Percentiles rank a stretch among this genome's conserved stretches.
These are phyloP conservation scores for Cordyceps tenuipes DNA, from an alignment of 2,329 filamentous ascomycete genomes.

Conservation along the genomic window DNA sequence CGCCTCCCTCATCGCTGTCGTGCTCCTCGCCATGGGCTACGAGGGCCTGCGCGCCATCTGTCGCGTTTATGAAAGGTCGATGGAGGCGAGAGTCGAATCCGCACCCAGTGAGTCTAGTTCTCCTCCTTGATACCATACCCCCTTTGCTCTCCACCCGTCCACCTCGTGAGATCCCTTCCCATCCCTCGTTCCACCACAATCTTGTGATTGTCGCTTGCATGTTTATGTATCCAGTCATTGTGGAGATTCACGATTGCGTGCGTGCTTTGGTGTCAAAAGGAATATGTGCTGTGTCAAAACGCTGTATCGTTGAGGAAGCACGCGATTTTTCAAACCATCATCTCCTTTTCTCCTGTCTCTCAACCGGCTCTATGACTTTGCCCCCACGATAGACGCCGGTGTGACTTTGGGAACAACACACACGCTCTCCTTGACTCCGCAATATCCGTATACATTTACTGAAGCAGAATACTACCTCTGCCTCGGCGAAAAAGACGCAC, in stretches of 20 bases:
- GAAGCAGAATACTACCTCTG: not conserved
- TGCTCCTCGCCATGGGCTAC: constrained; percentile 83
- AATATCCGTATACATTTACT: constrained; percentile 2
- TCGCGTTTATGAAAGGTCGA: constrained; percentile 62
- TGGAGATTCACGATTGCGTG: not conserved
- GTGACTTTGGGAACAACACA: not conserved
- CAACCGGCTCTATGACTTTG: not conserved
- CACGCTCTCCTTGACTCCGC: not conserved
- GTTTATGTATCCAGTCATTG: not conserved
- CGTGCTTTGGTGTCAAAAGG: not conserved
- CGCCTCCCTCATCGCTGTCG: constrained; percentile 72
- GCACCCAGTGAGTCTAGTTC: constrained; percentile 42
- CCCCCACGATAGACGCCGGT: not conserved
- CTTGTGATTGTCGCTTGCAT: not conserved
- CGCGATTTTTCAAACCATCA: not conserved
- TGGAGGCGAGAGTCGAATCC: constrained; percentile 39
- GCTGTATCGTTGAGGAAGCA: not conserved
- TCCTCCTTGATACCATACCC: constrained; percentile 11
- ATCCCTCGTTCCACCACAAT: not conserved
- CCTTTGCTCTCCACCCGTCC: not conserved
- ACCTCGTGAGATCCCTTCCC: not conserved
- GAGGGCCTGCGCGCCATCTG: constrained; percentile 75
- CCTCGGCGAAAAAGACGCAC: not conserved
- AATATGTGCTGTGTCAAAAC: not conserved
- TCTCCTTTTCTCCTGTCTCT: not conserved